Percentiles rank a stretch among this genome's conserved stretches.
These are phyloP conservation scores for Neurospora intermedia DNA, from an alignment of 495 filamentous ascomycete genomes.

Conservation along the genomic window DNA sequence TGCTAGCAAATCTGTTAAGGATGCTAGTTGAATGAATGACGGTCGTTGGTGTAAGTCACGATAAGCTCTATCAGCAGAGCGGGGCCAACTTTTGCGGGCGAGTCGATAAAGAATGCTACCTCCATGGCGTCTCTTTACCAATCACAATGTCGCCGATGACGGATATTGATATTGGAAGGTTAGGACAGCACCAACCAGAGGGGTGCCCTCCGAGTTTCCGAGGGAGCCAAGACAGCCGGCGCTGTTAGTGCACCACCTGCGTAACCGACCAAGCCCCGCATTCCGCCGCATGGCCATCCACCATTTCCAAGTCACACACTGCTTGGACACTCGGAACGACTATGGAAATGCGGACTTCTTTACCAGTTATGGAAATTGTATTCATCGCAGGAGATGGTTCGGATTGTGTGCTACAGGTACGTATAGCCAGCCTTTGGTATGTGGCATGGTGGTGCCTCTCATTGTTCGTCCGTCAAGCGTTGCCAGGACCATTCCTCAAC, in stretches of 20 bases:
- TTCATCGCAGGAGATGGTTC: not conserved
- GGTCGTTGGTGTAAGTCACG: not conserved
- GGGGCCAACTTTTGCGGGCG: not conserved
- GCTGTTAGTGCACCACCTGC: not conserved
- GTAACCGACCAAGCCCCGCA: not conserved
- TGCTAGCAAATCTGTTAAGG: not conserved
- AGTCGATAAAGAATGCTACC: not conserved
- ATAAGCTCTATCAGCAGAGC: not conserved
- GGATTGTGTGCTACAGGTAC: not conserved
- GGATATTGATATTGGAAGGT: not conserved
- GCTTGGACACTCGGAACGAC: not conserved
- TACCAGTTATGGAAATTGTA: not conserved
- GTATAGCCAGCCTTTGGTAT: not conserved
- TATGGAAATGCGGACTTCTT: not conserved
- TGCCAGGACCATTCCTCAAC: not conserved
- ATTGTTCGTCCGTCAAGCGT: not conserved
- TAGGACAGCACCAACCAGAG: not conserved
- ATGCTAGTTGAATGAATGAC: not conserved
- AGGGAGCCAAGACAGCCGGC: not conserved
- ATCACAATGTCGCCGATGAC: not conserved
- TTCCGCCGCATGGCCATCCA: not conserved
- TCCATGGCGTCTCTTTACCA: not conserved
- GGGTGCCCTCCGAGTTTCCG: not conserved
- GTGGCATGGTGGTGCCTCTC: no score
- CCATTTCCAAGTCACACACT: not conserved